phyloP scores from a whole-genome alignment of 768 basidiomycete species.

The Albatrellus ellisii region DNA sequence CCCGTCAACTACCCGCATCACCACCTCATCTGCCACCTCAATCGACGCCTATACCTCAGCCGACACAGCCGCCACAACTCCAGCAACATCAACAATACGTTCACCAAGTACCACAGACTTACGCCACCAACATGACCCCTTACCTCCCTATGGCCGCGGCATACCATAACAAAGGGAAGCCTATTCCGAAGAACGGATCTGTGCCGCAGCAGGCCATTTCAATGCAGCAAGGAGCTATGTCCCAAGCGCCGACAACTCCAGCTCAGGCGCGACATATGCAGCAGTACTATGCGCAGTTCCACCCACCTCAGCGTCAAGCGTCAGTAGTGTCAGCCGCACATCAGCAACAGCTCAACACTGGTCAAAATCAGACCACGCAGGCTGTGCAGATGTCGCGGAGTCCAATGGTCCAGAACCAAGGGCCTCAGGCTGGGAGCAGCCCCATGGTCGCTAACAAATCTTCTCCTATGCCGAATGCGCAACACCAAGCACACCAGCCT shows the following conservation, averaged over 20 bases:
- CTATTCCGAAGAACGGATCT: neutral
- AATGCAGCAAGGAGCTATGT: too few relatives aligned
- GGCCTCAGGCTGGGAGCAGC: slow-evolving; percentile 3
- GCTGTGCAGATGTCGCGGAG: slow-evolving; percentile 12
- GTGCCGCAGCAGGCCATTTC: neutral
- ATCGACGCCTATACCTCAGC: slow-evolving; percentile 1
- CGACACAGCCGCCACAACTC: neutral
- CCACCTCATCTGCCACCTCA: neutral
- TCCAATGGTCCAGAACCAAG: slow-evolving; percentile 9
- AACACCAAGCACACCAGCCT: slow-evolving; percentile 14
- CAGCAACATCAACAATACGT: neutral
- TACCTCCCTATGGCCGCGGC: neutral
- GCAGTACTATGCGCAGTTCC: slow-evolving; percentile 16
- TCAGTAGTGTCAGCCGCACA: neutral
- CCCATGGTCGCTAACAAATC: neutral
- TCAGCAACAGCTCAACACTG: slow-evolving; percentile 10
- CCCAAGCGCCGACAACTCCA: too few relatives aligned
- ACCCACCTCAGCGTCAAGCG: neutral
- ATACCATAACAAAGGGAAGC: neutral
- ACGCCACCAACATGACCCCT: neutral
- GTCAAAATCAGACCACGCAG: slow-evolving; percentile 14
- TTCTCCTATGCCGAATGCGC: slow-evolving; percentile 10
- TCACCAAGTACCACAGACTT: neutral
- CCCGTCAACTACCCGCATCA: neutral
- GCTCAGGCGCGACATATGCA: slow-evolving; percentile 11